phyloP scores from a whole-genome alignment of 176 grass and related monocot genomes.

The Musa troglodytarum region DNA sequence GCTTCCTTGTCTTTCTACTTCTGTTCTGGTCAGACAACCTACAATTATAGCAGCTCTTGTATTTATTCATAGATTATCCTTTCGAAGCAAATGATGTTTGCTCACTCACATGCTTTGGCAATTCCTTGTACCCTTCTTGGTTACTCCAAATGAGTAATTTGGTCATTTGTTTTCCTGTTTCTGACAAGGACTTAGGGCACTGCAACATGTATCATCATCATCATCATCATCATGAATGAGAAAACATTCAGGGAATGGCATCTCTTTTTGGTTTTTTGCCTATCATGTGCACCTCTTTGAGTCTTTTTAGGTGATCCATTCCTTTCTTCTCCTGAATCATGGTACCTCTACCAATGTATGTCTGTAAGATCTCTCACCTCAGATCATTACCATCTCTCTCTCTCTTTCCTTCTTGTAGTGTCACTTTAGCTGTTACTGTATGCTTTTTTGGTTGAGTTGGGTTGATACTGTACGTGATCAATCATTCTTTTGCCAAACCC shows the following conservation, averaged over 20 bases:
- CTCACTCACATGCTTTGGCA: not conserved
- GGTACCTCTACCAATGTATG: not conserved
- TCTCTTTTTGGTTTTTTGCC: not conserved
- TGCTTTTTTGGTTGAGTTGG: not conserved
- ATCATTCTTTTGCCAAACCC: constrained; percentile 36
- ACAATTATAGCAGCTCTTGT: not conserved
- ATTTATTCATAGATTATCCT: constrained; percentile 13
- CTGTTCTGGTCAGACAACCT: not conserved
- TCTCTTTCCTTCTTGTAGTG: constrained; percentile 7
- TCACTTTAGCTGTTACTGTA: not conserved
- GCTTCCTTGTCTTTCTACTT: constrained; percentile 3
- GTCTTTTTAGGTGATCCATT: constrained; percentile 23
- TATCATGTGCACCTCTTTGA: constrained; percentile 7
- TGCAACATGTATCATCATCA: constrained; percentile 12
- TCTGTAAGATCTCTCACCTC: constrained; percentile 14
- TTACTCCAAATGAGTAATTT: constrained; percentile 20
- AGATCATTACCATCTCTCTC: constrained; percentile 3
- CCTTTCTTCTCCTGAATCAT: constrained; percentile 19
- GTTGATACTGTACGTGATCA: constrained; percentile 3
- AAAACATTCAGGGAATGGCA: not conserved
- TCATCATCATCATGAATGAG: not conserved
- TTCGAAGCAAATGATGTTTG: constrained; percentile 20
- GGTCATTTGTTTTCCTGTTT: not conserved
- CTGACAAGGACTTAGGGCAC: constrained; percentile 5
- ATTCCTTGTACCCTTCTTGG: constrained; percentile 6